Conservation (phyloP, 345 rosid genomes). For the Toxicodendron radicans region DNA sequence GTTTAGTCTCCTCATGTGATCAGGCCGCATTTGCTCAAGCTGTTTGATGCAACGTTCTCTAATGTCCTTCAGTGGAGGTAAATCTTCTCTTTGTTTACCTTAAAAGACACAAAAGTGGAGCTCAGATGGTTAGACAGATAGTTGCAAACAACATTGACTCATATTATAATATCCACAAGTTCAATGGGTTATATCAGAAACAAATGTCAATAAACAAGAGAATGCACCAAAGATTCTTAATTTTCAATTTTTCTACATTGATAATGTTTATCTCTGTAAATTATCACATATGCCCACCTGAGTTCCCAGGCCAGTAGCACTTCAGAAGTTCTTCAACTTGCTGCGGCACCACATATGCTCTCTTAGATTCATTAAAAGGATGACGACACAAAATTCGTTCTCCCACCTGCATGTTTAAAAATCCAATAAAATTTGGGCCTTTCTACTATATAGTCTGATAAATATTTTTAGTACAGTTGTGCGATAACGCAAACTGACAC, state of each 20-base stretch:
- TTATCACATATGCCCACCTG: conserved; percentile 49
- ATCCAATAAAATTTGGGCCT: background rate
- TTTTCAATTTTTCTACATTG: no score
- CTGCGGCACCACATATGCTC: conserved; percentile 93
- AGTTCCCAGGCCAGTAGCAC: conserved; percentile 87
- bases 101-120: conserved; percentile 20
- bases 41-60: conserved; percentile 82
- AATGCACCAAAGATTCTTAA: background rate
- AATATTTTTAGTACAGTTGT: background rate
- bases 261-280: background rate
- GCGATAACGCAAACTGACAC: background rate
- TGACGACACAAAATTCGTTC: conserved; percentile 91
- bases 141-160: no score
- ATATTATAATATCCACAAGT: background rate
- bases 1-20: conserved; percentile 91
- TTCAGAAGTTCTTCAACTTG: conserved; percentile 86
- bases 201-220: background rate
- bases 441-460: background rate
- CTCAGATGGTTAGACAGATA: background rate
- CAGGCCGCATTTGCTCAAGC: conserved; percentile 86
- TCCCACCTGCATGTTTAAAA: conserved; percentile 54
- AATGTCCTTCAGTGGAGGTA: conserved; percentile 64
- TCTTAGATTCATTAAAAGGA: conserved; percentile 92
- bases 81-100: conserved; percentile 65
- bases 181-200: background rate